Base-by-base conservation (phyloP, 1,139 yeast species). In the Geotrichum carabidarum region DNA sequence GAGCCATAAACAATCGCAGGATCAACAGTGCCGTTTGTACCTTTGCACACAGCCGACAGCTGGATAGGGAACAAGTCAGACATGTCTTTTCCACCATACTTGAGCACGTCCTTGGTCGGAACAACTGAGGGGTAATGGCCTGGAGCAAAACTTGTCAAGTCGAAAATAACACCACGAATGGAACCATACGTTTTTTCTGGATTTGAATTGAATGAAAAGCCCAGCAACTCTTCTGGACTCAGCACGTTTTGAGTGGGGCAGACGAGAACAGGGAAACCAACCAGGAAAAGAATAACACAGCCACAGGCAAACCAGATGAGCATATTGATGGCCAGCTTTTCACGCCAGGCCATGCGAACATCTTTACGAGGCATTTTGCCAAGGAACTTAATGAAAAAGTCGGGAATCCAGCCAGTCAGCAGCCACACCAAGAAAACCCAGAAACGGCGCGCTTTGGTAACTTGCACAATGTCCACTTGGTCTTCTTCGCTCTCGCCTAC, bases 291-390 rank as follows among this genome's bases (percentile, higher is more conserved):
- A 53, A 72, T 68, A 44, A 70, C 64, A 8, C 64, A 60, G 2
- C 62, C 62, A 56, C 77, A 73, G 36, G 71, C 55, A 5, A 68
- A 57, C 76, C 76, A 74, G 47, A 73, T 73, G 58, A 73, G 65
- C 59, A 73, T 22, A 50, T 74, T 74, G 60, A 73, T 73, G 5
- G 77, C 74, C 31, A 73, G 57, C 61, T 73, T 73, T 54, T 73
- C 77, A 44, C 76, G 61, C 77, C 77, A 73, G 0, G 77, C 77
- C 8, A 68, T 60, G 14, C 75, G 70, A 27, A 73, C 63, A 55
- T 72, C 74, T 50, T 68, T 68, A 47, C 74, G 62, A 1, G 67
- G 65, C 60, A 72, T 63, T 30, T 63, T 53, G 6, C 74, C 73
- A 35, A 71, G 40, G 27, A 56, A 50, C 55, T 61, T 61, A 57